Evolutionary conservation across 345 rosid species (phyloP), one percentile per base, ranked within the genome.

Genomic region (Diplotaxis tenuifolia): DNA sequence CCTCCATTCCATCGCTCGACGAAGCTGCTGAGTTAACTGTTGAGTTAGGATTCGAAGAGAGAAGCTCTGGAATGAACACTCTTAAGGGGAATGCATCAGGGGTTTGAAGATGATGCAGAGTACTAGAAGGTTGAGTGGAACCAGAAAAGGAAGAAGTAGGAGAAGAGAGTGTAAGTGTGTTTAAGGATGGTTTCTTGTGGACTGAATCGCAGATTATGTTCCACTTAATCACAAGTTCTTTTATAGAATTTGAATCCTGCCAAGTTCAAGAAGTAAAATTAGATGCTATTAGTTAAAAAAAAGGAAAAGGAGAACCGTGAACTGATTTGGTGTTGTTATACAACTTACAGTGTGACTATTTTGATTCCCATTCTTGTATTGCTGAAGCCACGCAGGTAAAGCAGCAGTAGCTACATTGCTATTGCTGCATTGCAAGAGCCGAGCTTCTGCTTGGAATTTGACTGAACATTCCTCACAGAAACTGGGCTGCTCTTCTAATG

Each of bases 311-410:
- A 69, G 7, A 50, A 60, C 12, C 40, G 36, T n/a, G 27, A 58
- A 50, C 0, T 52, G 10, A 38, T 9, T 57, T 60, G 3, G 53
- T 65, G 71, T 16, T 57, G 34, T 14, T 49, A 50, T 29, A 12
- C 2, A 68, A 67, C 81, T 78, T 4, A 78, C 81, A 34, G 15
- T 72, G 23, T 28, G 74, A 68, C 60, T 79, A 67, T 70, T 75
- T 68, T 80, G 80, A 77, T 68, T 84, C 76, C 86, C 85, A 69
- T 91, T 84, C 80, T 85, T 88, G 85, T 77, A 85, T 59, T 80
- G 79, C 70, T 83, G 89, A 60, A 91, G 92, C 98, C 98, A 94
- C n/a, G 87, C 77, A 2, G 98, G 98, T 66, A 94, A 87, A 68
- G 73, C 81, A 42, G 84, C 82, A 65, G 67, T 66, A 0, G 81